Conservation (phyloP, 352 stramenopile species). For the Phytophthora cryptogea region DNA sequence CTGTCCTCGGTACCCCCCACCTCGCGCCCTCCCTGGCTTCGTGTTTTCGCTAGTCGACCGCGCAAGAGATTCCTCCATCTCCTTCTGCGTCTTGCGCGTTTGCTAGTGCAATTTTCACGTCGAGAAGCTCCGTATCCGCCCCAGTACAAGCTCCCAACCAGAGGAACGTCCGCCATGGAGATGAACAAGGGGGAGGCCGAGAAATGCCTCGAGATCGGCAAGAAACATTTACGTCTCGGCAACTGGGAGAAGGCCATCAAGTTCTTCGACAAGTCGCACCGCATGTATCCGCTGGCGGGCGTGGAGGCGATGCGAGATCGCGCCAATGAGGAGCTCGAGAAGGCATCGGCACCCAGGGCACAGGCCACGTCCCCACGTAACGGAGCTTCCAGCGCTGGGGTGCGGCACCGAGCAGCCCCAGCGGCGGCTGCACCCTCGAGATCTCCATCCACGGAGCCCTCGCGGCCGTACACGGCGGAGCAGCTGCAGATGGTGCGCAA, state of each 20-base stretch:
- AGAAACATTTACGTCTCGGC: conserved; percentile 84
- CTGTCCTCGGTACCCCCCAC: conserved; percentile 13
- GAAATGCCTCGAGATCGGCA: conserved; percentile 91
- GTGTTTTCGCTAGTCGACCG: background rate
- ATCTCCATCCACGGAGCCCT: conserved; percentile 44
- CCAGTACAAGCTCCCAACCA: conserved; percentile 6
- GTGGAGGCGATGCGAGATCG: conserved; percentile 83
- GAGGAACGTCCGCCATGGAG: conserved; percentile 59
- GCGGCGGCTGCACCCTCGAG: conserved; percentile 32
- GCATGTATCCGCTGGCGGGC: conserved; percentile 87
- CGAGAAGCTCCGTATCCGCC: conserved; percentile 6
- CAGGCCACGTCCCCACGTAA: conserved; percentile 40
- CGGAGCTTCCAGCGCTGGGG: conserved; percentile 17
- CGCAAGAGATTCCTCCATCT: conserved; percentile 2
- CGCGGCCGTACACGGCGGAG: conserved; percentile 73
- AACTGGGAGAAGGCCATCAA: conserved; percentile 90
- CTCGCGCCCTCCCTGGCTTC: conserved; percentile 2
- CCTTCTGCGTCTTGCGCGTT: conserved; percentile 12
- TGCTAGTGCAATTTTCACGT: conserved; percentile 10
- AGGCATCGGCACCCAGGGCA: conserved; percentile 30
- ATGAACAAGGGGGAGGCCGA: conserved; percentile 93
- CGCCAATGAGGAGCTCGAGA: conserved; percentile 65
- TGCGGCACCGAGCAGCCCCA: conserved; percentile 40
- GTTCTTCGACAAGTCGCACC: conserved; percentile 93
- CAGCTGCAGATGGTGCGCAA: conserved; percentile 87